Conservation (phyloP, 805 yeast species). For the Pichia rugopelliculosa region DNA sequence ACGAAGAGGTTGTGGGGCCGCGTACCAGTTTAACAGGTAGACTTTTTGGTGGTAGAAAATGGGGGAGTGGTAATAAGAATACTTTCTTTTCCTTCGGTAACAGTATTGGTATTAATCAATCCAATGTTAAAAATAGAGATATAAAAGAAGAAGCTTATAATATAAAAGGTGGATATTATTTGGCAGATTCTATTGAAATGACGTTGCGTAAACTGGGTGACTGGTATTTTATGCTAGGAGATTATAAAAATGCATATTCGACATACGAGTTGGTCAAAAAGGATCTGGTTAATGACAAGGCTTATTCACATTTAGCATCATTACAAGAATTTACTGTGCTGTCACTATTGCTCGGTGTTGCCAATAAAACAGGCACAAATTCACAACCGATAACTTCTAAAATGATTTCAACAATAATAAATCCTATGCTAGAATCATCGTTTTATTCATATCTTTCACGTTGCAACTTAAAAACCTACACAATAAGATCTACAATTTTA, state of each 20-base stretch:
- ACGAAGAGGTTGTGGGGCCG: slow-evolving; percentile 70
- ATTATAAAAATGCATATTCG: slow-evolving; percentile 74
- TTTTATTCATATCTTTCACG: slow-evolving; percentile 70
- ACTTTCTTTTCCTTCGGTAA: slow-evolving; percentile 28
- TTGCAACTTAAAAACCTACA: slow-evolving; percentile 59
- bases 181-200: slow-evolving; percentile 60
- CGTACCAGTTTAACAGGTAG: slow-evolving; percentile 70
- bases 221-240: slow-evolving; percentile 86
- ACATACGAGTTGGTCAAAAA: slow-evolving; percentile 77
- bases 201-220: slow-evolving; percentile 79
- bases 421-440: slow-evolving; percentile 61
- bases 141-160: slow-evolving; percentile 32
- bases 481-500: slow-evolving; percentile 58
- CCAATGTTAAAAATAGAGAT: slow-evolving; percentile 8
- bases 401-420: slow-evolving; percentile 45
- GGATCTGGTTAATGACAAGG: slow-evolving; percentile 69
- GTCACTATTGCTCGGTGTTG: slow-evolving; percentile 54
- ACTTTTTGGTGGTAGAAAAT: slow-evolving; percentile 52
- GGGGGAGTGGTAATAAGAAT: slow-evolving; percentile 33
- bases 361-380: slow-evolving; percentile 24
- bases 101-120: background rate
- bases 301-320: slow-evolving; percentile 75
- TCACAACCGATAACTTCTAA: slow-evolving; percentile 31
- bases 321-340: slow-evolving; percentile 84
- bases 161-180: slow-evolving; percentile 48